These are phyloP conservation scores for Globisporangium splendens DNA, from an alignment of 352 stramenopile species.

Conservation along the genomic window DNA sequence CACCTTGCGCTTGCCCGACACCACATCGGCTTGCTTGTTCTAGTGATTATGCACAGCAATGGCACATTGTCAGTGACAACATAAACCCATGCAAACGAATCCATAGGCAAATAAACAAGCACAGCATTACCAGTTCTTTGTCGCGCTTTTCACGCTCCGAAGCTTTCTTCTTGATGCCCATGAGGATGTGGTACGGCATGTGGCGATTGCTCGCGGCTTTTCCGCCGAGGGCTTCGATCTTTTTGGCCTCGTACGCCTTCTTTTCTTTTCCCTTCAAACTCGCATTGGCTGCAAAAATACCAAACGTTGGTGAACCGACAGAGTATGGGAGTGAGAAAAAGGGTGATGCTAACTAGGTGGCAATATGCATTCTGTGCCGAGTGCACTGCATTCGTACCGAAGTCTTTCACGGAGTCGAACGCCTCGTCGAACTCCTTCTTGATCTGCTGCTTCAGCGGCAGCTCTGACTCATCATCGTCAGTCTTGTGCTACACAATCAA, in stretches of 20 bases:
- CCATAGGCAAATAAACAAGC: background rate
- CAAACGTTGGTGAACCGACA: conserved; percentile 2
- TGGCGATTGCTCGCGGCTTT: conserved; percentile 53
- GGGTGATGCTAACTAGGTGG: too few species aligned
- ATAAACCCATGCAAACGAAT: too few species aligned
- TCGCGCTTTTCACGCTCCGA: conserved; percentile 45
- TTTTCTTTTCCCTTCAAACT: conserved; percentile 80
- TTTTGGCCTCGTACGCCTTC: conserved; percentile 67
- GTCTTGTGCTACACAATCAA: conserved; percentile 17
- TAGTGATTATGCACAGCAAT: conserved; percentile 19
- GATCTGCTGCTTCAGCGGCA: conserved; percentile 64
- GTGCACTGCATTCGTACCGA: conserved; percentile 30
- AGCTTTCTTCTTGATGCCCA: conserved; percentile 66
- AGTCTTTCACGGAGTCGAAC: conserved; percentile 70
- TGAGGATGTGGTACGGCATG: conserved; percentile 72
- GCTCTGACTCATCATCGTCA: conserved; percentile 27
- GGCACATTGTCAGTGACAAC: background rate
- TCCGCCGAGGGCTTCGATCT: conserved; percentile 64
- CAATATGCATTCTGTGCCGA: background rate
- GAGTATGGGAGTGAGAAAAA: background rate
- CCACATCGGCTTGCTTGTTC: conserved; percentile 65
- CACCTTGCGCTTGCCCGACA: conserved; percentile 61
- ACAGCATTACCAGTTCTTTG: conserved; percentile 42
- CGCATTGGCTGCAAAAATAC: conserved; percentile 26
- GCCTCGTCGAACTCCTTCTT: conserved; percentile 75